A percentile compares a stretch with the other conserved stretches of the same genome.
Evolutionary conservation across 768 basidiomycete genomes (phyloP).

Genomic region (Naematelia encephala): DNA sequence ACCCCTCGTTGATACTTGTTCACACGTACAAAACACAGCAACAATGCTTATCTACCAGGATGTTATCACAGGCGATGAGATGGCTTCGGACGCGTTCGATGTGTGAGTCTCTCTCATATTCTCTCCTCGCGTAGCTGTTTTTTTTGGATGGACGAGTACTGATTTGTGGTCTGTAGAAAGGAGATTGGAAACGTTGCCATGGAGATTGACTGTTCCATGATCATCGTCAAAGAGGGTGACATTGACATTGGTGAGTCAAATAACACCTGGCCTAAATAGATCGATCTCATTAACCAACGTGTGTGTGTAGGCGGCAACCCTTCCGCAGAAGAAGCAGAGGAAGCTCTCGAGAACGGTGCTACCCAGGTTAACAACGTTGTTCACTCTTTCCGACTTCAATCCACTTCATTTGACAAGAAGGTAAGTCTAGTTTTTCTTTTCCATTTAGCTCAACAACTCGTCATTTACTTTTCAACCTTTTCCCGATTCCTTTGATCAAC

Average conservation of each 20-base stretch:
- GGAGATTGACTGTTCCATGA: slow-evolving; percentile 77
- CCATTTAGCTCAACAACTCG: not conserved
- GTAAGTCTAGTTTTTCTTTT: slow-evolving; percentile 20
- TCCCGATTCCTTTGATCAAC: too few relatives aligned
- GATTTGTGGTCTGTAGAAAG: slow-evolving; percentile 59
- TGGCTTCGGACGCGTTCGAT: slow-evolving; percentile 91
- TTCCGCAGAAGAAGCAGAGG: slow-evolving; percentile 80
- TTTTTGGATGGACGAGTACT: not conserved
- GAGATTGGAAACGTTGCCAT: slow-evolving; percentile 69
- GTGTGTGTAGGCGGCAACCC: slow-evolving; percentile 78
- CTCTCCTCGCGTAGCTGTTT: not conserved
- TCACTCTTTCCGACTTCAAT: slow-evolving; percentile 83
- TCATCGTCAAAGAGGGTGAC: slow-evolving; percentile 71
- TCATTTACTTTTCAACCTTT: too few relatives aligned
- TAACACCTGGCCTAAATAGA: not conserved
- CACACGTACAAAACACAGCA: slow-evolving; percentile 3
- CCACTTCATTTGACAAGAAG: slow-evolving; percentile 85
- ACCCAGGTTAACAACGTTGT: slow-evolving; percentile 79
- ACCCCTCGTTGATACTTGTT: too few relatives aligned
- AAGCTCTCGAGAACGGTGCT: slow-evolving; percentile 76
- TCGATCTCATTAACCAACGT: too few relatives aligned
- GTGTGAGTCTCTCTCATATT: slow-evolving; percentile 57
- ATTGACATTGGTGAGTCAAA: slow-evolving; percentile 75
- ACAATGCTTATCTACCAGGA: slow-evolving; percentile 52
- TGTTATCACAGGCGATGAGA: slow-evolving; percentile 75